Evolutionary conservation across 495 filamentous ascomycete genomes (phyloP).

Genomic region (Penicillium salamii): DNA sequence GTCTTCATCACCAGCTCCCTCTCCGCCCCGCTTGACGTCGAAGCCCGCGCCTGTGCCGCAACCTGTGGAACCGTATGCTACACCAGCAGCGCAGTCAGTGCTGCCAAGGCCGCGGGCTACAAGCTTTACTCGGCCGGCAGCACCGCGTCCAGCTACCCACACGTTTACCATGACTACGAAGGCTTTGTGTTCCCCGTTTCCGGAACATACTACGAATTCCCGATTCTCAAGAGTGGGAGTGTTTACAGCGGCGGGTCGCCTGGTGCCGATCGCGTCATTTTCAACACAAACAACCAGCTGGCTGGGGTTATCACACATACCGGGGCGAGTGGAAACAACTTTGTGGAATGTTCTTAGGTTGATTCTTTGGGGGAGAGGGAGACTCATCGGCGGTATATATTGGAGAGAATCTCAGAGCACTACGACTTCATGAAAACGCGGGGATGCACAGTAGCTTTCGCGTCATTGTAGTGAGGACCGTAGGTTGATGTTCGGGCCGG

Average conservation of each 20-base stretch:
- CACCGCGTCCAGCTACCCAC: conserved; percentile 59
- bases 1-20: conserved; percentile 36
- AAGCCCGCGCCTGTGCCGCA: conserved; percentile 46
- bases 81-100: conserved; percentile 41
- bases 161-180: conserved; percentile 72
- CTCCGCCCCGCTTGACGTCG: conserved; percentile 43
- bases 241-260: conserved; percentile 64
- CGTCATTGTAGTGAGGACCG: no score
- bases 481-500: no score
- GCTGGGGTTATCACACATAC: conserved; percentile 67
- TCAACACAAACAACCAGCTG: conserved; percentile 50
- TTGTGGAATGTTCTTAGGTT: conserved; percentile 52
- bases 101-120: conserved; percentile 51
- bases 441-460: no score
- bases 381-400: no score
- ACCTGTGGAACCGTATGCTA: conserved; percentile 54
- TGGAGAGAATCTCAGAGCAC: no score
- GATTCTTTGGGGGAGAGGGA: no score
- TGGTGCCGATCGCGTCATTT: conserved; percentile 69
- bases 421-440: no score
- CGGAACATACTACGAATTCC: conserved; percentile 72
- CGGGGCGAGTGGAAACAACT: conserved; percentile 63
- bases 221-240: conserved; percentile 53
- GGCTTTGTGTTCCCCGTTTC: conserved; percentile 62
- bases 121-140: conserved; percentile 42